Evolutionary conservation across 768 basidiomycete genomes (phyloP), one percentile per base, ranked within the genome.

Genomic region (Tricholoma saponaceum): DNA sequence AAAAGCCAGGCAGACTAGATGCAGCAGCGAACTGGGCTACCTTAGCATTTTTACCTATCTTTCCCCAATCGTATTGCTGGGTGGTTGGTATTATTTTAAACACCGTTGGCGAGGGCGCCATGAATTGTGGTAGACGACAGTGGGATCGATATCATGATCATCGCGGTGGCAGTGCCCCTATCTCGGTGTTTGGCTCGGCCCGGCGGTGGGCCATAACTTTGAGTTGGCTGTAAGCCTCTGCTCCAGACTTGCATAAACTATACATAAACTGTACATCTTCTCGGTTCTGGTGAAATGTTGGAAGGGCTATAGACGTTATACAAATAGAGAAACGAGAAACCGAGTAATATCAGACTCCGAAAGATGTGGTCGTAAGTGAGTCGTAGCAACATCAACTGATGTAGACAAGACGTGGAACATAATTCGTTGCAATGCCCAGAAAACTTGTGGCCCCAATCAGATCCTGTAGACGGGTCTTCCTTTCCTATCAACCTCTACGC

Each of bases 61-160:
- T 95, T 18, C 96, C 96, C 96, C 96, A 99, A 68, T 95, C 92
- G 69, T 98, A 98, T 59, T 85, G 81, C 69, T 98, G 95, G 1
- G 85, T 83, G 6, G 92, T 95, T 2, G 93, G 91, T 4, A 79
- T 64, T 64, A 98, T 81, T 70, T 87, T 90, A 76, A 97, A 94
- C 14, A 93, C 85, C 1, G 74, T 61, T 8, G 46, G 26, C 16
- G 47, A n/a, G 41, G 18, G 8, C 8, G 2, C 18, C 41, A 20
- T 46, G 14, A 26, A 14, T 25, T 46, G 23, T 26, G 14, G 25
- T 6, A 3, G 46, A 47, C 3, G 18, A 43, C 37, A 14, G n/a
- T 43, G 18, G 41, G 18, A 41, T 41, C 39, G 13, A 35, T 37
- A 14, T 37, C 13, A n/a, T 14, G 35, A 37, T 5, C 35, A 28